Percentiles rank a stretch among this genome's conserved stretches.
These are phyloP conservation scores for Arthroderma sp. DNA, from an alignment of 2,329 filamentous ascomycete species.

Conservation along the genomic window DNA sequence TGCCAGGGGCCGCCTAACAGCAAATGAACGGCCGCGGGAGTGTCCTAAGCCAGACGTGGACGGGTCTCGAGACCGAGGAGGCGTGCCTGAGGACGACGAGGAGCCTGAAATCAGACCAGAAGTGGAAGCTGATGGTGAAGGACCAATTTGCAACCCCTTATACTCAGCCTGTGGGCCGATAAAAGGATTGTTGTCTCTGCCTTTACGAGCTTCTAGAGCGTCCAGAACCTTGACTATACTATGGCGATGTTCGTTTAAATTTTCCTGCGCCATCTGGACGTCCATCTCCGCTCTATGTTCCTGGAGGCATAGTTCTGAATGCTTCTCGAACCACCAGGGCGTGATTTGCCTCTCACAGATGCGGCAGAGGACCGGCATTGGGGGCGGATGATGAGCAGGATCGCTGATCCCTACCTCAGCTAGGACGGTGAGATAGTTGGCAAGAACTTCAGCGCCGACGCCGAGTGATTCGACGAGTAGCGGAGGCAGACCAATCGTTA, in stretches of 20 bases:
- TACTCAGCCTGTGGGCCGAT: slow-evolving; percentile 59
- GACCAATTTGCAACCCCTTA: slow-evolving; percentile 75
- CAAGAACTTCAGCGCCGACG: slow-evolving; percentile 85
- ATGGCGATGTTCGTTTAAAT: slow-evolving; percentile 80
- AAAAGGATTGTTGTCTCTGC: slow-evolving; percentile 38
- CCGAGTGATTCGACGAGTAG: slow-evolving; percentile 87
- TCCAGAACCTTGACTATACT: slow-evolving; percentile 92
- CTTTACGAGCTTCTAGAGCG: slow-evolving; percentile 58
- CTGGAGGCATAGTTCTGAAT: slow-evolving; percentile 88
- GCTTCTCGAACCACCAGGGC: slow-evolving; percentile 99
- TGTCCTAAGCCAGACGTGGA: slow-evolving; percentile 61
- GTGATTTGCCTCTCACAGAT: slow-evolving; percentile 96
- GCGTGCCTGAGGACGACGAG: slow-evolving; percentile 55
- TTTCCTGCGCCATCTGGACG: slow-evolving; percentile 90
- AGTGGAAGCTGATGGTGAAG: slow-evolving; percentile 55
- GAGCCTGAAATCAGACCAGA: slow-evolving; percentile 60
- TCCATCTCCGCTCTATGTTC: slow-evolving; percentile 97
- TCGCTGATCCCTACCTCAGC: slow-evolving; percentile 71
- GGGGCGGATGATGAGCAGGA: slow-evolving; percentile 63
- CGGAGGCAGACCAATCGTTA: slow-evolving; percentile 86
- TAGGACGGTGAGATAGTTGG: slow-evolving; percentile 79
- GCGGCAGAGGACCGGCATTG: slow-evolving; percentile 76
- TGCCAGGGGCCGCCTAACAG: slow-evolving; percentile 74
- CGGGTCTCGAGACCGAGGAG: slow-evolving; percentile 55
- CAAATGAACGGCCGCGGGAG: slow-evolving; percentile 72